Conservation (phyloP, 441 rosid species). For the Eruca vesicaria region DNA sequence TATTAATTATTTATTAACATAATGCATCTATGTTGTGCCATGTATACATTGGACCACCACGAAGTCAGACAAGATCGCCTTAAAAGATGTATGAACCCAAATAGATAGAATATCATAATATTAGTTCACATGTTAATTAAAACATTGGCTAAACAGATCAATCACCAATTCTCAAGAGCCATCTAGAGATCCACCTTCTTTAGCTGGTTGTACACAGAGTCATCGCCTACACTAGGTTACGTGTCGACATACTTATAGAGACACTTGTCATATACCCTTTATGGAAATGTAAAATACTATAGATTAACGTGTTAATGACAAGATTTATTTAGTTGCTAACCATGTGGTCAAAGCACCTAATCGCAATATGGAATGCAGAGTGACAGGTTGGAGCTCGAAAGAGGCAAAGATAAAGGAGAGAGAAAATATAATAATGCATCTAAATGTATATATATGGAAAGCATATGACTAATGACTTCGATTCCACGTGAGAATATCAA, state of each 20-base stretch:
- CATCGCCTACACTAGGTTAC: neutral
- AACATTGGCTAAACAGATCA: neutral
- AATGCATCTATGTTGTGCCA: conserved; percentile 24
- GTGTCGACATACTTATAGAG: conserved; percentile 5
- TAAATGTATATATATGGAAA: conserved; percentile 24
- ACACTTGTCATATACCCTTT: neutral
- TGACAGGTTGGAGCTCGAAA: conserved; percentile 29
- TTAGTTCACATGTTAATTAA: neutral
- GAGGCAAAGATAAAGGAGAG: conserved; percentile 18
- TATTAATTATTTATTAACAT: conserved; percentile 13
- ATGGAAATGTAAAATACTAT: neutral
- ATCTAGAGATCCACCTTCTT: conserved; percentile 15
- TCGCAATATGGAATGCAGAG: conserved; percentile 14
- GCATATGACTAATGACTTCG: conserved; percentile 21
- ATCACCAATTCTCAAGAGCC: conserved; percentile 17
- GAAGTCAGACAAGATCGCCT: conserved; percentile 21
- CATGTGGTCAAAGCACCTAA: conserved; percentile 22
- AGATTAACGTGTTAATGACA: conserved; percentile 23
- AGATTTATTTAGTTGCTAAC: conserved; percentile 15
- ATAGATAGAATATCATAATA: conserved; percentile 4
- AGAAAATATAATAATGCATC: neutral
- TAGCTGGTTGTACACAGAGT: conserved; percentile 6
- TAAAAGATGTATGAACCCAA: conserved; percentile 19
- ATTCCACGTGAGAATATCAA: neutral
- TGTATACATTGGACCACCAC: conserved; percentile 29